A percentile compares a stretch with the other conserved stretches of the same genome.
These are phyloP conservation scores for Gastrolobium villosum DNA, from an alignment of 306 rosid genomes.

Conservation along the genomic window DNA sequence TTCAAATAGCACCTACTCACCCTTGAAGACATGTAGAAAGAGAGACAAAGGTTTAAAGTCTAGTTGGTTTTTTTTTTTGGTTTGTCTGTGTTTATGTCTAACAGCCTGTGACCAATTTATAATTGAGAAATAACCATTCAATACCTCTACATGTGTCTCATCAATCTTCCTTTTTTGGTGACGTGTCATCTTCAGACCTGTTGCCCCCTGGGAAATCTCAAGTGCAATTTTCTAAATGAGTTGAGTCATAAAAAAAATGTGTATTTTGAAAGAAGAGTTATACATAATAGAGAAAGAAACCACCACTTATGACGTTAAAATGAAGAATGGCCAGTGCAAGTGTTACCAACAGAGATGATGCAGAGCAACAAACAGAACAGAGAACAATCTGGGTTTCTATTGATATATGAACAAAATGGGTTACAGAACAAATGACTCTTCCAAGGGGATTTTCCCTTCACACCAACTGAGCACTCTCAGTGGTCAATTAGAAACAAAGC, in stretches of 20 bases:
- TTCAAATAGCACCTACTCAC: constrained; percentile 41
- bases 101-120: neutral
- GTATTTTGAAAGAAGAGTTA: constrained; percentile 19
- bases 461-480: too few species aligned
- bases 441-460: too few species aligned
- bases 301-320: constrained; percentile 17
- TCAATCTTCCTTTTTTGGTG: constrained; percentile 99
- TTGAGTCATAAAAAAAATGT: constrained; percentile 23
- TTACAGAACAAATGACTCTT: too few species aligned
- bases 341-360: too few species aligned
- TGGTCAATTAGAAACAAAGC: too few species aligned
- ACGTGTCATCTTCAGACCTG: constrained; percentile 98
- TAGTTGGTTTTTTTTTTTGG: neutral
- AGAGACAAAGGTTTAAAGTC: constrained; percentile 27
- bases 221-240: constrained; percentile 42
- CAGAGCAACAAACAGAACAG: too few species aligned
- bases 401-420: too few species aligned
- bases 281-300: constrained; percentile 22
- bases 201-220: constrained; percentile 68
- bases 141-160: constrained; percentile 98
- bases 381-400: too few species aligned
- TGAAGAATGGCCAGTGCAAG: constrained; percentile 24
- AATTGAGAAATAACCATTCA: constrained; percentile 35
- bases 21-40: constrained; percentile 5
- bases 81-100: neutral